phyloP scores from a whole-genome alignment of 768 basidiomycete genomes.

The Leccinum subtestaceum region DNA sequence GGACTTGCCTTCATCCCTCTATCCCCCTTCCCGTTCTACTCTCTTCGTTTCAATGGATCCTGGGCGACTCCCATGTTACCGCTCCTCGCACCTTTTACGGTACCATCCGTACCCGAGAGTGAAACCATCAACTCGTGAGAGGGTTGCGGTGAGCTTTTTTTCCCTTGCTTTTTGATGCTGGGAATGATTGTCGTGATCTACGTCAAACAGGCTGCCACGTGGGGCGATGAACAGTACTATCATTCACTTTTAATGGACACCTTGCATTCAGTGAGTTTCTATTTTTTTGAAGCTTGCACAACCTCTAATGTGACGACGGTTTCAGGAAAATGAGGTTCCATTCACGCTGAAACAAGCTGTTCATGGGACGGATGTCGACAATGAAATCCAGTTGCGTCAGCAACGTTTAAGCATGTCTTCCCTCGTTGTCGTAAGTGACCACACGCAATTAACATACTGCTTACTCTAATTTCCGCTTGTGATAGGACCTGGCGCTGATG shows the following conservation, averaged over 20 bases:
- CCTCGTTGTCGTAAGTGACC: conserved; percentile 23
- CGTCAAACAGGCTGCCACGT: conserved; percentile 9
- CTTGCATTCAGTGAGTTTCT: conserved; percentile 1
- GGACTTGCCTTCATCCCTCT: neutral
- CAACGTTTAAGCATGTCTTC: conserved; percentile 19
- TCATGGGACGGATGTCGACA: neutral
- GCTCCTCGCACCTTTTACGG: conserved; percentile 28
- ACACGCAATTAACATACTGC: neutral
- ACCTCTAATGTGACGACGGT: neutral
- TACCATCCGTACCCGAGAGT: conserved; percentile 31
- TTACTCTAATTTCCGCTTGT: conserved; percentile 2
- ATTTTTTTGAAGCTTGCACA: neutral
- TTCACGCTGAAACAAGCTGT: conserved; percentile 5
- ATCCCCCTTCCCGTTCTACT: neutral
- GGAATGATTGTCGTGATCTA: conserved; percentile 7
- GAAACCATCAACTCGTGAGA: conserved; percentile 24
- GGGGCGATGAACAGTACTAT: neutral
- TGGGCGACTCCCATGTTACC: conserved; percentile 20
- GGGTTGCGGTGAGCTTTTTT: conserved; percentile 19
- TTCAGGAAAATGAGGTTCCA: conserved; percentile 10
- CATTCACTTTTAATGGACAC: neutral
- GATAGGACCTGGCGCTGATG: conserved; percentile 26
- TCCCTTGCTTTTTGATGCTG: conserved; percentile 4
- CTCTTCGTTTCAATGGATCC: conserved; percentile 16
- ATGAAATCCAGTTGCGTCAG: conserved; percentile 3